Evolutionary conservation across 495 filamentous ascomycete genomes (phyloP).

Genomic region (Tuber indicum): DNA sequence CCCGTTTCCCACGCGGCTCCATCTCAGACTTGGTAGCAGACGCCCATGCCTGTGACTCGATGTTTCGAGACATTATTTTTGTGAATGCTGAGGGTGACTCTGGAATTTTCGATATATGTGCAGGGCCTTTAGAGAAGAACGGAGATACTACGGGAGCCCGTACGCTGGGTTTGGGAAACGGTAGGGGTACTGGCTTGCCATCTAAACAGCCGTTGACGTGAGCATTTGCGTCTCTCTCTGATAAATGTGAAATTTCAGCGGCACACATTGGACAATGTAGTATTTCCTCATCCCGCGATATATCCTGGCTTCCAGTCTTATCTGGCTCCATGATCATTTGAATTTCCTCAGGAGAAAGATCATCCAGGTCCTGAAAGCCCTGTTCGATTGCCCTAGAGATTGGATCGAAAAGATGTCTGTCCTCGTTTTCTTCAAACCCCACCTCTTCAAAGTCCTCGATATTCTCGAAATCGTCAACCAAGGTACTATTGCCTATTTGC

Average conservation of each 20-base stretch:
- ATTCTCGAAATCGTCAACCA: slow-evolving; percentile 54
- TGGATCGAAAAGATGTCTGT: slow-evolving; percentile 29
- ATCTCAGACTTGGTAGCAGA: slow-evolving; percentile 72
- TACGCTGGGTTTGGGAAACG: slow-evolving; percentile 13
- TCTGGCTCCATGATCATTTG: slow-evolving; percentile 17
- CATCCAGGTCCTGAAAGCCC: slow-evolving; percentile 31
- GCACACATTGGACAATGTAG: slow-evolving; percentile 33
- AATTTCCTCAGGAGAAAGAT: slow-evolving; percentile 5
- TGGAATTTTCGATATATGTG: slow-evolving; percentile 74
- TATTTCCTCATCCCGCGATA: not conserved
- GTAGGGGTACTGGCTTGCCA: slow-evolving; percentile 49
- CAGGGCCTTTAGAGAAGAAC: slow-evolving; percentile 49
- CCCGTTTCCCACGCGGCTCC: slow-evolving; percentile 75
- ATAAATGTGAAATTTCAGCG: slow-evolving; percentile 18
- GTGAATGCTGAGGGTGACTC: slow-evolving; percentile 65
- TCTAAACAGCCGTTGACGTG: slow-evolving; percentile 95
- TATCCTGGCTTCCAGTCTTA: not conserved
- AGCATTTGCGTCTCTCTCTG: slow-evolving; percentile 49
- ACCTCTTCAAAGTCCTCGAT: slow-evolving; percentile 51
- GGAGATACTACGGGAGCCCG: slow-evolving; percentile 50
- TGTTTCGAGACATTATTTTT: slow-evolving; percentile 83
- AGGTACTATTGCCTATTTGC: not conserved
- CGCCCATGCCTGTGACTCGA: slow-evolving; percentile 86
- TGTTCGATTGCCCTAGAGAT: slow-evolving; percentile 30
- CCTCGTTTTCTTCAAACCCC: slow-evolving; percentile 34